Base-by-base conservation (phyloP, 768 basidiomycete species). In the Suillus clintonianus region DNA sequence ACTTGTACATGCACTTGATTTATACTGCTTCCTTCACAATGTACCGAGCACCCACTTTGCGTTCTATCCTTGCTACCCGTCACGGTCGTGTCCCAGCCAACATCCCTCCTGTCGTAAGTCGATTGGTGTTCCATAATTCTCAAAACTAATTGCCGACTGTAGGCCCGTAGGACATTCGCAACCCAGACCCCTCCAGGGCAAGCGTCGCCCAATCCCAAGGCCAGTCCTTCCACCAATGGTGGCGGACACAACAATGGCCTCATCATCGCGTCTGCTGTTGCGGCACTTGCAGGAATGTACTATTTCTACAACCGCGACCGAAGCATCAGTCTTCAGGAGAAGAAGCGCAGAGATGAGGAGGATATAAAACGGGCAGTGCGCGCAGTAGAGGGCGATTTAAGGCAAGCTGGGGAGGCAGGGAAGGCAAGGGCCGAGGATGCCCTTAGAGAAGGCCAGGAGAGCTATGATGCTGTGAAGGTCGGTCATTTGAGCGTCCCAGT, bases 401-500 rank as follows among this genome's bases (percentile, higher is more conserved):
- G 56, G n/a, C 42, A 61, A 57, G 27, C 71, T 2, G 70, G 66
- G 17, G 76, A 79, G 8, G 74, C 73, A 2, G 78, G 71, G 5
- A 79, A 69, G 64, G 63, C 63, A n/a, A 74, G 64, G 27, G 65
- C 71, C 6, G 76, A 79, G n/a, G 65, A 66, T 14, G 68, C 59
- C 1, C 65, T 68, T 14, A 69, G 69, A 17, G 73, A 79, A 68
- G 72, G 73, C 53, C 69, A 75, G 67, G 66, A 70, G 22, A 73
- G 70, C n/a, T 79, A 76, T 58, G 70, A 75, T 13, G 71, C 74
- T 5, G 64, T 71, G 9, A 80, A 78, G 77, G 80, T 81, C 24
- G 32, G 74, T 63, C n/a, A 8, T 60, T 39, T 7, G 32, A 42
- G 42, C 5, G 41, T 45, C 3, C 8, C 37, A 42, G 32, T 39